Conservation (phyloP, 2,329 filamentous ascomycete species). For the Alternaria gansuensis region DNA sequence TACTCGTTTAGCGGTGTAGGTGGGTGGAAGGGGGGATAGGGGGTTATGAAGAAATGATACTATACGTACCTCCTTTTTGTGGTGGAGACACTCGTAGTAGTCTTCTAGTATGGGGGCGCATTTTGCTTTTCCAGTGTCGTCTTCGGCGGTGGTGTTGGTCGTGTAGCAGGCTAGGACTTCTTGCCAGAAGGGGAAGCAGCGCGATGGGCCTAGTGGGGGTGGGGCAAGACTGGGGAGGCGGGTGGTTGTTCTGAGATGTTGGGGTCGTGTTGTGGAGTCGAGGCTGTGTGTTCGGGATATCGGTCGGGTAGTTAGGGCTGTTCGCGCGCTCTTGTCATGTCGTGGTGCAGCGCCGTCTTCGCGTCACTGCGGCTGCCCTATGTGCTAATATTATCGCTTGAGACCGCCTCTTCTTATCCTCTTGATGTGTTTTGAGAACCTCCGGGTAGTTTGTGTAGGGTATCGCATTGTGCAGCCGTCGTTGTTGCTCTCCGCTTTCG, state of each 20-base stretch:
- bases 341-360: not conserved
- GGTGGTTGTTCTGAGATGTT: not conserved
- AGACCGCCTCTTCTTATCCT: fast-evolving
- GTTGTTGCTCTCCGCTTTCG: conserved; percentile 16
- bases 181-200: conserved; percentile 99
- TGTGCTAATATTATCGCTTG: fast-evolving
- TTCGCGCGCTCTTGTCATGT: not conserved
- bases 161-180: conserved; percentile 98
- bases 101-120: conserved; percentile 88
- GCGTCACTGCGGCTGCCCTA: not conserved
- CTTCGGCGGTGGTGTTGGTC: conserved; percentile 83
- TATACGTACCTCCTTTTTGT: conserved; percentile 90
- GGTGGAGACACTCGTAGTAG: conserved; percentile 98
- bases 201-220: conserved; percentile 65
- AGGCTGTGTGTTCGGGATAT: not conserved
- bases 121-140: conserved; percentile 83
- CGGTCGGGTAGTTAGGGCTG: not conserved
- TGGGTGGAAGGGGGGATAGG: not conserved
- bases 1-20: not conserved
- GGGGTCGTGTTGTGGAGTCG: too few species aligned
- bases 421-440: fast-evolving
- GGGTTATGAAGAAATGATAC: not conserved
- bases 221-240: not conserved
- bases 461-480: not conserved
- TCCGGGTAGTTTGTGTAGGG: not conserved